Base-by-base conservation (phyloP, 2,329 filamentous ascomycete species). In the Incumbomyces delicatus region DNA sequence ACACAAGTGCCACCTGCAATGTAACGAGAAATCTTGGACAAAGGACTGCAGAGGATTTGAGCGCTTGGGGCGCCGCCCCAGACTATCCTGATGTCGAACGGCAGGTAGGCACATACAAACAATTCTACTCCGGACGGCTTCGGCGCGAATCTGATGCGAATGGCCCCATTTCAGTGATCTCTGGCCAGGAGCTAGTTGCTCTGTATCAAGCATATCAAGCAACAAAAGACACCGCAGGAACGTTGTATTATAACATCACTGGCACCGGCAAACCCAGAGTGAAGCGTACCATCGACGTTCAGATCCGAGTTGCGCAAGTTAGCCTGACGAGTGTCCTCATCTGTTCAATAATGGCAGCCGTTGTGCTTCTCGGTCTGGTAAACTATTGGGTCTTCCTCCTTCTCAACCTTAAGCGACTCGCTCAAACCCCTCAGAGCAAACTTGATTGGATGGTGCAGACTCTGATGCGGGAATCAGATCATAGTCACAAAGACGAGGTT, bases 401-500 rank as follows among this genome's bases (percentile, higher is more conserved):
- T 8, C n/a, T 20, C 7, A 12, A 53, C 34, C 39, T 30, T 20
- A 34, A 32, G 20, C 30, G 18, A 11, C 30, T 48, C 11, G 35
- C 38, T n/a, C 18, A 31, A 10, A 37, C 46, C 12, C 48, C 50
- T 11, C 50, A 50, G 39, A 46, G 45, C n/a, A 51, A 49, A 41
- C 38, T 51, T 7, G 49, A 49, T 33, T 52, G 47, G 49, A 41
- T 52, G 38, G 17, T 52, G 12, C 38, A 45, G 34, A 43, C 39
- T 12, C n/a, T 44, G 13, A 11, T 8, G 12, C 7, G 7, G 10
- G 41, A n/a, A 13, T 4, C 22, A n/a, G 32, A 20, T 10, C 22
- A 27, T 27, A 27, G 31, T 5, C 14, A 35, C 32, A 36, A 11
- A 11, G 16, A 14, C 11, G 33, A 43, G 33, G 41, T 27, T 12